Base-by-base conservation (phyloP, 2,329 filamentous ascomycete species). In the Fusarium musae region DNA sequence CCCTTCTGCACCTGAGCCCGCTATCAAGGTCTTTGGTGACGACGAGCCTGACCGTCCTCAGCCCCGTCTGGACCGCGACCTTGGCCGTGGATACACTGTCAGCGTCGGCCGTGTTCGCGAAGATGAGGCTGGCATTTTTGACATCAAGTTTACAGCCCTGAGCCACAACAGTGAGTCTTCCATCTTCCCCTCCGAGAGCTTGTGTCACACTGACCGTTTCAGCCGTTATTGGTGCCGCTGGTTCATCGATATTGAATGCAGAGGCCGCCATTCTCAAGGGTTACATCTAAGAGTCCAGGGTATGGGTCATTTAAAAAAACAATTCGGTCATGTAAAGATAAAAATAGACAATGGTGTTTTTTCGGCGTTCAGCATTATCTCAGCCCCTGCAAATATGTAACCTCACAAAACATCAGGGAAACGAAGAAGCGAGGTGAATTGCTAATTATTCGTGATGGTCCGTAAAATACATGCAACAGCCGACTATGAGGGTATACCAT, bases 141-240 rank as follows among this genome's bases (percentile, higher is more conserved):
- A 98, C 80, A 89, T 98, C 81, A 95, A 97, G 82, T 98, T 98
- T 83, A 95, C 96, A 70, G 94, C 95, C 30, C 85, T 98, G 76
- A 97, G 94, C 80, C 96, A 98, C 75, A 90, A 90, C 78, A 91
- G 87, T 89, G 80, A 83, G 87, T 85, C 16, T 46, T 37, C 11
- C n/a, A 23, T 30, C 37, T 28, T 19, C 26, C 34, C 7, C 17
- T 49, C 28, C 13, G 32, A 15, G 40, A 19, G 17, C 17, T 17
- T 9, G n/a, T 50, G 36, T 23, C 28, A 39, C 62, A 59, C 70
- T 72, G 52, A 73, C 57, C 39, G 13, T 47, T 32, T 21, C 62
- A 90, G 91, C 96, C 70, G 93, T 99, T 63, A 96, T 99, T 81
- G 96, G 96, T 74, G 96, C 96, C 37, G 95, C 96, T n/a, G 96